A percentile compares a stretch with the other conserved stretches of the same genome.
phyloP scores from a whole-genome alignment of 139 green algal species.

The Chlamydomonas sp. region DNA sequence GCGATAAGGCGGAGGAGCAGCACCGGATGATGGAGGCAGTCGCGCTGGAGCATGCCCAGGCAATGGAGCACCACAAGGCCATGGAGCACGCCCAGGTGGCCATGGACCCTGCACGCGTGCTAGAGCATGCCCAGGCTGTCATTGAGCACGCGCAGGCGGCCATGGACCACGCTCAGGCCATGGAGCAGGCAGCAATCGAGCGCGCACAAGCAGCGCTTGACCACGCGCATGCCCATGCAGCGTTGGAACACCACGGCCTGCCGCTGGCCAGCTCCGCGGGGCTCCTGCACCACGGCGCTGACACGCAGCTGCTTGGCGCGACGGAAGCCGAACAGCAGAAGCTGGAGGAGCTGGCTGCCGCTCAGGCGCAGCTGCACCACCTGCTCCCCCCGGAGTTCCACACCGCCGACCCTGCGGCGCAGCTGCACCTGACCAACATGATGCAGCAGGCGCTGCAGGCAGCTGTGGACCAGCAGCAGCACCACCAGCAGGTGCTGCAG shows the following conservation, averaged over 20 bases:
- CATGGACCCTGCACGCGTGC: background rate
- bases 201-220: background rate
- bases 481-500: background rate
- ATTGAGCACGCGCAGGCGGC: slow-evolving; percentile 36
- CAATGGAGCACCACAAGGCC: slow-evolving; percentile 19
- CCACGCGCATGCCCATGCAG: too few species aligned
- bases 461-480: slow-evolving; percentile 11
- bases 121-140: background rate
- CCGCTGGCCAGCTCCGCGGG: background rate
- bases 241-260: too few species aligned
- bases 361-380: slow-evolving; percentile 32
- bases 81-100: slow-evolving; percentile 24
- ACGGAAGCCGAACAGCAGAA: background rate
- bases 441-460: slow-evolving; percentile 35
- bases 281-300: background rate
- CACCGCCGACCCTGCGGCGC: background rate
- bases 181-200: background rate
- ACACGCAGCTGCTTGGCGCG: background rate
- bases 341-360: slow-evolving; percentile 23
- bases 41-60: slow-evolving; percentile 4
- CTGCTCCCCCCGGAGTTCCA: slow-evolving; percentile 7
- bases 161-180: slow-evolving; percentile 8
- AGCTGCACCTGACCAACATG: slow-evolving; percentile 12
- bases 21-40: too few species aligned
- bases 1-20: too few species aligned